Base-by-base conservation (phyloP, 352 stramenopile genomes). In the Globisporangium radiosum region DNA sequence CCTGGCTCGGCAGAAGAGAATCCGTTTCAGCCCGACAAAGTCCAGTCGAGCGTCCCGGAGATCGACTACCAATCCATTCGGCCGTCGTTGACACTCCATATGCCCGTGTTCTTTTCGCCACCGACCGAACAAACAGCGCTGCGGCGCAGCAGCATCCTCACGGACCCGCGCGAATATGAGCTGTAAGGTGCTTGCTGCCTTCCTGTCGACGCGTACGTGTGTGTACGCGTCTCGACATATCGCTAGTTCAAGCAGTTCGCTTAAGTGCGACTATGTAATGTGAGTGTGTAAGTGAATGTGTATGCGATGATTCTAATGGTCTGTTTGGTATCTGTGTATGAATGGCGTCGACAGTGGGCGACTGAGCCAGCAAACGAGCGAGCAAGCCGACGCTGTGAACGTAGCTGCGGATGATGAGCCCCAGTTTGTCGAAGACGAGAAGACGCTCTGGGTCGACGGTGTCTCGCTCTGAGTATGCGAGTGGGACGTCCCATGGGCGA, bases 31-130 rank as follows among this genome's bases (percentile, higher is more conserved):
- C 78, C 72, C 6, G 68, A 75, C 38, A 60, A 77, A 36, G 48
- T 64, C 13, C 59, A 73, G 3, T 78, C 68, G 37, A 62, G 67
- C 17, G 61, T 78, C 36, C 62, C 69, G 33, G 63, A 72, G 45
- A 61, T 87, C 44, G 68, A 88, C 7, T 68, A 82, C 53, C 69
- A 77, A 36, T 50, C 75, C 8, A 78, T 91, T 60, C 78, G 73
- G 9, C 78, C 78, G 50, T 75, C 70, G 43, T 59, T 91, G 44
- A 69, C 75, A 40, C 57, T 78, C 33, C 80, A 82, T 38, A 75
- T 88, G 72, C 81, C 81, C 43, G 69, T 86, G 43, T 91, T 91
- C 63, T 84, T 91, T 64, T 72, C 72, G 44, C 69, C 76, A 38
- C 71, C 81, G 14, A 65, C 59, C 17, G 60, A 65, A 33, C 52